Evolutionary conservation across 2,329 filamentous ascomycete genomes (phyloP).

Genomic region (Fusarium mundagurra): DNA sequence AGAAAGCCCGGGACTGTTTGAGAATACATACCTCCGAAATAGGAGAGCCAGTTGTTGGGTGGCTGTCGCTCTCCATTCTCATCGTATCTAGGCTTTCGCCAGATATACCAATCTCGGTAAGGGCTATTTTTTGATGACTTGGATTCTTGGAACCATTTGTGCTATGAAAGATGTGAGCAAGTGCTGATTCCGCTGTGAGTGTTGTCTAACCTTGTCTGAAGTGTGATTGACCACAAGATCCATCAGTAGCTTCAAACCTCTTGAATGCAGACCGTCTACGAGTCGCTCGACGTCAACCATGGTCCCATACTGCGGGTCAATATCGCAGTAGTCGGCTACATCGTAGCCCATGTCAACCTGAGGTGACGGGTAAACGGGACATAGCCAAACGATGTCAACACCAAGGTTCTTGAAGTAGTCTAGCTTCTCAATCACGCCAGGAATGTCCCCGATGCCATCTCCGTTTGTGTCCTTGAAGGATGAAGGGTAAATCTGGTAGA

Average conservation of each 20-base stretch:
- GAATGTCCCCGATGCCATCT: conserved; percentile 70
- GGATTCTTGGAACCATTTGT: conserved; percentile 68
- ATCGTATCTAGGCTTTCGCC: conserved; percentile 57
- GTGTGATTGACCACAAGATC: conserved; percentile 84
- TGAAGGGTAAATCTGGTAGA: conserved; percentile 60
- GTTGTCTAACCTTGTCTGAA: conserved; percentile 49
- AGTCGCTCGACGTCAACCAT: conserved; percentile 71
- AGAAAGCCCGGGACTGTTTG: conserved; percentile 58
- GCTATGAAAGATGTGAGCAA: neutral
- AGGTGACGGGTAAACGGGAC: conserved; percentile 71
- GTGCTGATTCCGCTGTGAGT: no score
- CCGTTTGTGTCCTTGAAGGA: conserved; percentile 65
- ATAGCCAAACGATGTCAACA: conserved; percentile 73
- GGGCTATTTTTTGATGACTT: conserved; percentile 65
- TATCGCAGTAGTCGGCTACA: conserved; percentile 71
- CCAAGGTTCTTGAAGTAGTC: conserved; percentile 70
- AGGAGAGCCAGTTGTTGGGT: conserved; percentile 75
- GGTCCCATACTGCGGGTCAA: conserved; percentile 74
- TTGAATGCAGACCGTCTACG: conserved; percentile 65
- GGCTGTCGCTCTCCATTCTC: conserved; percentile 66
- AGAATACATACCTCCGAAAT: conserved; percentile 55
- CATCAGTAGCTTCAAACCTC: conserved; percentile 75
- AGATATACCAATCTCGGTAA: conserved; percentile 73
- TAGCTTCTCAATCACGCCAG: conserved; percentile 68
- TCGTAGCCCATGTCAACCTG: conserved; percentile 79